Conservation (phyloP, 352 stramenopile species). For the Peronospora tabacina region DNA sequence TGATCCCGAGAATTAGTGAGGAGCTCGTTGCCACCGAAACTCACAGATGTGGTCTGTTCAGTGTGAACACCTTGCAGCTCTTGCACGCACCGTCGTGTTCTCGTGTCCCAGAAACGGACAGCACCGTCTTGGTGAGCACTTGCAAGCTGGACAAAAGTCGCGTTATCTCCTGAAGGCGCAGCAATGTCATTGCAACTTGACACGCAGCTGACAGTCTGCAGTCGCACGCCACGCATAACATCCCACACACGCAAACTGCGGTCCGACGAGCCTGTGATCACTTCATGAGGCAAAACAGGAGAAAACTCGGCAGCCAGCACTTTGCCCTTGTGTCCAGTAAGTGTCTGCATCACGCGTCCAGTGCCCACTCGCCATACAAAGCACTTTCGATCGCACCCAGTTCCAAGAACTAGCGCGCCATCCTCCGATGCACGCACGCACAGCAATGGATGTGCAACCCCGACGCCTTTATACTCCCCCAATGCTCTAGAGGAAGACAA, state of each 20-base stretch:
- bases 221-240: conserved; percentile 44
- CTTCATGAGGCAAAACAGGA: conserved; percentile 39
- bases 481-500: conserved; percentile 24
- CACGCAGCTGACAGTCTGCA: conserved; percentile 70
- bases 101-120: conserved; percentile 73
- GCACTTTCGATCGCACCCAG: conserved; percentile 76
- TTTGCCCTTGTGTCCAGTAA: conserved; percentile 80
- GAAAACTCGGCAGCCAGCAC: conserved; percentile 76
- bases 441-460: conserved; percentile 73
- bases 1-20: conserved; percentile 78
- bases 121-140: conserved; percentile 73
- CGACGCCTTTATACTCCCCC: conserved; percentile 70
- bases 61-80: conserved; percentile 50
- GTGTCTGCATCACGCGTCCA: conserved; percentile 72
- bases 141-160: conserved; percentile 52
- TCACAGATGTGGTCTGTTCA: conserved; percentile 72
- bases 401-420: conserved; percentile 66
- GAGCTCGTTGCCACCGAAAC: conserved; percentile 43
- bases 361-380: conserved; percentile 81
- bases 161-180: conserved; percentile 24
- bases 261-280: conserved; percentile 74
- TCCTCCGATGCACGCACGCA: conserved; percentile 75
- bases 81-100: conserved; percentile 42
- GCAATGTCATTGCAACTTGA: conserved; percentile 81
- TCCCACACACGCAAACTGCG: conserved; percentile 76